Base-by-base conservation (phyloP, 768 basidiomycete genomes). In the Auriscalpium microsporum region DNA sequence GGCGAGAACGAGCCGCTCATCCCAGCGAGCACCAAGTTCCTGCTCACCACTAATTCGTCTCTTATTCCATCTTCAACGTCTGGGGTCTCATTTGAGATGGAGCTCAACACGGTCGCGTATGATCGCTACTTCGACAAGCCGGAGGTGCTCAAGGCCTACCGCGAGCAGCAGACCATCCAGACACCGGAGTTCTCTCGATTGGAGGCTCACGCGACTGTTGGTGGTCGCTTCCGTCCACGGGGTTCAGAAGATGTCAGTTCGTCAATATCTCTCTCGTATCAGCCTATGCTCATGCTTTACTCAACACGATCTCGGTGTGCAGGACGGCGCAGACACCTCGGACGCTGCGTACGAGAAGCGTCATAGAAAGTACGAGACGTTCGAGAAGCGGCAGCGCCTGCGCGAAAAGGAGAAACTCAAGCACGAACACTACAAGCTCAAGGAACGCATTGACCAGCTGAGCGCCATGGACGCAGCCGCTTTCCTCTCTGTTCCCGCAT, bases 401-500 rank as follows among this genome's bases (percentile, higher is more conserved):
- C 82, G 91, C 53, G 92, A 94, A 71, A 91, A 91, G 70, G 92
- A 95, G 70, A 92, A 92, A 66, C 79, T 94, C 53, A 86, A 88
- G 69, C 86, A 92, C 61, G 91, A 94, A 65, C 90, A 92, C 62
- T 92, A 93, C 72, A 91, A 92, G 66, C 81, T 95, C 64, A 87
- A 87, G 68, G 86, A 92, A 64, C 82, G 92, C 37, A 87, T 94
- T 57, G 90, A 94, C 51, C 87, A 93, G 64, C 76, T 94, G 54
- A 79, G 77, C 54, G 76, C 74, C 28, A 86, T 94, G 83, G 87
- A 90, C 56, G 69, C 77, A 48, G 69, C 78, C 53, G 83, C 85
- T 3, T 91, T 90, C 68, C 78, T 89, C 34, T 64, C 74, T 28
- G 71, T 87, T 46, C 78, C 84, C 42, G 77, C 81, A 6, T 70